Evolutionary conservation across 306 rosid genomes (phyloP), one percentile per base, ranked within the genome.

Genomic region (Hippophae gyantsensis): DNA sequence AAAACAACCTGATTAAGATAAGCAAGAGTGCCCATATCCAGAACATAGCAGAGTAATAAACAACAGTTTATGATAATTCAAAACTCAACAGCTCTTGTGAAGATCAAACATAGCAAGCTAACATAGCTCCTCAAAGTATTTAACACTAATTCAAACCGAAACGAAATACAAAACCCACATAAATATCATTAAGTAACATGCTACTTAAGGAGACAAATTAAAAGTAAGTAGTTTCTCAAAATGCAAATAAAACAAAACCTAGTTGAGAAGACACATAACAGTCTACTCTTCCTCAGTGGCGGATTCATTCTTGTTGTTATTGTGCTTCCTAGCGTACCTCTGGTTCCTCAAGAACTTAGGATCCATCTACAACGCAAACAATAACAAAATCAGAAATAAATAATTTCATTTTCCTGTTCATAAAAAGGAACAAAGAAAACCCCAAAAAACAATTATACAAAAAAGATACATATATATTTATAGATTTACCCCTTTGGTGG

Each of bases 321-420:
- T 86, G 63, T 93, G 99, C 81, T 93, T 93, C 93, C 96, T 93
- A 0, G 99, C 99, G 43, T 93, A 93, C 99, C 99, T 93, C 78
- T 93, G 99, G 84, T 93, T 93, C 85, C 95, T 84, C 79, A 87
- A 64, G 25, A 90, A 87, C 81, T 87, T 87, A 5, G 94, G 90
- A 60, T 87, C 95, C 97, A 87, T 90, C 97, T 90, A 60, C 25
- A 74, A 3, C 41, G 57, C 6, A 0, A 45, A 69, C 54, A 9
- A 8, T 9, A 3, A 6, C 5, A 41, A 42, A 18, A 1, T 5
- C 6, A 41, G 3, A 8, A 52, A 61, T 7, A 27, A 2, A 54
- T 5, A 3, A 40, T 5, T 32, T 1, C 9, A 2, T 38, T 10
- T 11, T 6, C 2, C 4, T 7, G 14, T 3, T 9, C 8, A 7